Evolutionary conservation across 768 basidiomycete genomes (phyloP).

Genomic region (Lentinula lateritia): DNA sequence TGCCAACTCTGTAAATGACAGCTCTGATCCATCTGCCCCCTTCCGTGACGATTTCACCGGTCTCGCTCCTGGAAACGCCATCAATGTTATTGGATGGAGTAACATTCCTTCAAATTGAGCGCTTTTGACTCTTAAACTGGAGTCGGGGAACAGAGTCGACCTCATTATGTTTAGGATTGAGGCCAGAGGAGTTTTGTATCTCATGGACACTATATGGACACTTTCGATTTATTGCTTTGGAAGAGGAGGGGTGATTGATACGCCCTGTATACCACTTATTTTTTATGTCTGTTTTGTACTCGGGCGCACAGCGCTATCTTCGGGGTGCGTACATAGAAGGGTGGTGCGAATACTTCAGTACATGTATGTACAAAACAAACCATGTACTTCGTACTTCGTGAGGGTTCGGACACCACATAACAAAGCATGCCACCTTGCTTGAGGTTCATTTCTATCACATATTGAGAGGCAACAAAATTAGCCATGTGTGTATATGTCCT

Average conservation of each 20-base stretch:
- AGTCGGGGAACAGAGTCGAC: neutral
- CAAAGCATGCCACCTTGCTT: no score
- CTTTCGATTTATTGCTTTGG: neutral
- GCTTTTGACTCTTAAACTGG: neutral
- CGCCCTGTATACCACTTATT: conserved; percentile 15
- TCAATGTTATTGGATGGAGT: conserved; percentile 44
- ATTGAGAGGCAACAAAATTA: neutral
- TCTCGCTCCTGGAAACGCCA: conserved; percentile 30
- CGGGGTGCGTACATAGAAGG: neutral
- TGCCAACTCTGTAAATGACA: conserved; percentile 11
- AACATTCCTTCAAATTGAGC: conserved; percentile 7
- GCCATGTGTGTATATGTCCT: neutral
- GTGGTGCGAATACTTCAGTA: neutral
- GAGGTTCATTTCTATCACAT: no score
- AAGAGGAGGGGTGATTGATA: conserved; percentile 15
- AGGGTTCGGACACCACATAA: no score
- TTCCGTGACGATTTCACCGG: conserved; percentile 33
- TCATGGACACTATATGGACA: neutral
- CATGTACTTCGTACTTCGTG: no score
- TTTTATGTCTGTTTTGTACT: neutral
- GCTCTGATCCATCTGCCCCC: conserved; percentile 25
- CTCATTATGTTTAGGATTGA: neutral
- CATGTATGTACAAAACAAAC: no score
- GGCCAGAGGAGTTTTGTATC: neutral
- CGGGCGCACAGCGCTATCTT: no score